Evolutionary conservation across 2,329 filamentous ascomycete genomes (phyloP), one percentile per base, ranked within the genome.

Genomic region (Talaromyces piceae): DNA sequence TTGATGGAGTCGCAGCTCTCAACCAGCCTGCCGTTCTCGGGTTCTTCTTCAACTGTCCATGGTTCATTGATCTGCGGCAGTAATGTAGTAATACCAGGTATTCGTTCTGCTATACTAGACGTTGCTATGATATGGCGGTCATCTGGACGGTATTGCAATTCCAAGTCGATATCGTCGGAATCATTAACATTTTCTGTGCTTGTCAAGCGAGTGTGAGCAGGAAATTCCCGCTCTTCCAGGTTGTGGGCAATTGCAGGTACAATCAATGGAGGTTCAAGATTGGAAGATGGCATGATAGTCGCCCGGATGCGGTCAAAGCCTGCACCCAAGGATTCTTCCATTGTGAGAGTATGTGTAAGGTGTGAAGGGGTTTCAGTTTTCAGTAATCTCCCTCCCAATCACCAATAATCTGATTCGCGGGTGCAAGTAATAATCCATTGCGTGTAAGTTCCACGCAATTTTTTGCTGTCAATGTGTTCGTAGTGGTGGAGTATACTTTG

Each of bases 1-100:
- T 59, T 56, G 1, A 45, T 41, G 1, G 59, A 54, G 22, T 66
- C 61, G 45, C 61, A 62, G 31, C 62, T 59, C 57, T 59, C 56
- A 18, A 60, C 51, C 49, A 63, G 52, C 18, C 61, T 60, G 9
- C 55, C 54, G 26, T 61, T 52, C 2, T 59, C 20, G 25, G 4
- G 7, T 6, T 43, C 39, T 16, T 3, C 16, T n/a, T 43, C 39
- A 3, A 7, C 25, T 43, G 11, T 25, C 22, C 20, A 25, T 12
- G 57, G n/a, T 62, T 56, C 4, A 57, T 59, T 13, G 41, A 45
- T 16, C 22, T 26, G 27, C 26, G 27, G 13, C 26, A 31, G 12
- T 27, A 43, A 45, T 9, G 39, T 23, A 16, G 20, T 22, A 25
- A 43, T 18, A n/a, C 23, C 23, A 39, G 48, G 48, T 16, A 39